Base-by-base conservation (phyloP, 345 rosid species). In the Limnanthes douglasii region DNA sequence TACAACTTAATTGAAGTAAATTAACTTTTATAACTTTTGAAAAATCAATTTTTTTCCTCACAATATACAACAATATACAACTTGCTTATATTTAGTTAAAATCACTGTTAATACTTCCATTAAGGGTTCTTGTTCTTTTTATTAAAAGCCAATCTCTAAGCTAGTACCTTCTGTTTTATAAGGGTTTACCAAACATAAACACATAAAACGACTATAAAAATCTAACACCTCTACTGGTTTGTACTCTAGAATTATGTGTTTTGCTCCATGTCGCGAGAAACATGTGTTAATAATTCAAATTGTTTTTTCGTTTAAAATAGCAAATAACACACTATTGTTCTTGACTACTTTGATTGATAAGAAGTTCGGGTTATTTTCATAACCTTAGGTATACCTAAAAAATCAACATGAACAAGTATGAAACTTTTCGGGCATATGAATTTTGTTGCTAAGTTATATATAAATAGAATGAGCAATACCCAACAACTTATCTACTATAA, bases 181-280 rank as follows among this genome's bases (percentile, higher is more conserved):
- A 67, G 1, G 50, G 37, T 34, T 64, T 50, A 19, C 86, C 90
- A 0, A 57, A 57, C 41, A 88, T n/a, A n/a, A n/a, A n/a, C n/a
- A n/a, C n/a, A n/a, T 71, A 46, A 83, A 88, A 16, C 75, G 69
- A 39, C 78, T 60, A 54, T 83, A 88, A 41, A 88, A 83, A 38
- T 78, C 75, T 29, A 78, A 61, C 1, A 93, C 64, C 62, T 88
- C 93, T 13, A 15, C 53, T 2, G 93, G 95, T 48, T 83, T 88
- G 68, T 78, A 76, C 48, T 82, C 88, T 4, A 94, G 95, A 10
- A 86, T 88, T 0, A 83, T 69, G 41, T 88, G 97, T 9, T 95
- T 95, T 25, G 97, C 29, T 18, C 97, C 93, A 93, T 86, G 53
- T 36, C 51, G 44, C 24, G 34, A 53, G n/a, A 21, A 8, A n/a